phyloP scores from a whole-genome alignment of 2,329 filamentous ascomycete genomes.

The Fusarium tjaetaba region DNA sequence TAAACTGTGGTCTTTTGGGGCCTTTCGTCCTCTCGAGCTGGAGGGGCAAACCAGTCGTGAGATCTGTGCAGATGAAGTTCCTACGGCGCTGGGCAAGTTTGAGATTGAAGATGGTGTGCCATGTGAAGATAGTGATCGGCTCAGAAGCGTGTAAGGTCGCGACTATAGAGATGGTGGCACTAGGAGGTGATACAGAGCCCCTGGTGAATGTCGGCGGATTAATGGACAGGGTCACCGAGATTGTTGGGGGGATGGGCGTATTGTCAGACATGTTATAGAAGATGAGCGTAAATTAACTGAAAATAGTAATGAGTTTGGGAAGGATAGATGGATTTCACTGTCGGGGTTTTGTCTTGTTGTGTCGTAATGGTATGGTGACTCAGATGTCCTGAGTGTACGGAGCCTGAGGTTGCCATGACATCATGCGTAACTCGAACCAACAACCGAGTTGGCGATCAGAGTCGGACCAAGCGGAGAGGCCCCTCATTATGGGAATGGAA shows the following conservation, averaged over 20 bases:
- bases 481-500: too few relatives aligned
- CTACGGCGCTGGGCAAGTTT: neutral
- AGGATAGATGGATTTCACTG: too few relatives aligned
- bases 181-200: neutral
- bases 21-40: neutral
- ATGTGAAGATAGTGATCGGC: neutral
- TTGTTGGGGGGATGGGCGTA: neutral
- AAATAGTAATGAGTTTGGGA: rapidly evolving
- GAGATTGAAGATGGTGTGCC: neutral
- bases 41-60: neutral
- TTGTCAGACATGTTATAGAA: neutral
- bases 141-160: neutral
- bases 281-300: too few relatives aligned
- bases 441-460: too few relatives aligned
- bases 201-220: neutral
- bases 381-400: neutral
- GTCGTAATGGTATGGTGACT: neutral
- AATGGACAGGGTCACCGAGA: neutral
- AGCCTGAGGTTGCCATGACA: too few relatives aligned
- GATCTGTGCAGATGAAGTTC: neutral
- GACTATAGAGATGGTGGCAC: neutral
- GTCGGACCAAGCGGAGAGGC: too few relatives aligned
- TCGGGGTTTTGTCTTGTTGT: rapidly evolving
- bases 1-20: neutral
- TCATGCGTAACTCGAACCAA: too few relatives aligned